Percentiles rank a stretch among this genome's conserved stretches.
Conservation (phyloP, 1,284 basidiomycete genomes). For the Athelia psychrophila region DNA sequence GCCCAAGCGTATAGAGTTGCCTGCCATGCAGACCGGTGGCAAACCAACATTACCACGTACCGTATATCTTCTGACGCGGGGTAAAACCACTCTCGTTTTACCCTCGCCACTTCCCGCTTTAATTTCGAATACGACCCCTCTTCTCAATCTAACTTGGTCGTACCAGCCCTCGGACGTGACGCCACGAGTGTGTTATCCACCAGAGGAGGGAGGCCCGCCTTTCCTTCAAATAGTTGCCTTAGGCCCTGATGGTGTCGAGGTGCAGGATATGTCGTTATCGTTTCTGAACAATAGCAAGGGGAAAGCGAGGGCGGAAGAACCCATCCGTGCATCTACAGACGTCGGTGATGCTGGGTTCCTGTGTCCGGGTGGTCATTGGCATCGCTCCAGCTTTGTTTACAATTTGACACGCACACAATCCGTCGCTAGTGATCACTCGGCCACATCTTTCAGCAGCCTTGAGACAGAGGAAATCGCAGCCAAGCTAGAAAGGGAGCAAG, state of each 20-base stretch:
- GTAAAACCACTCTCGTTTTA: slow-evolving; percentile 64
- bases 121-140: slow-evolving; percentile 43
- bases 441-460: slow-evolving; percentile 42
- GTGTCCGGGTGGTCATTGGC: slow-evolving; percentile 68
- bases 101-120: slow-evolving; percentile 63
- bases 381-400: slow-evolving; percentile 42
- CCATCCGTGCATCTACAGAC: slow-evolving; percentile 53
- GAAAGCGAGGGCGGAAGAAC: slow-evolving; percentile 41
- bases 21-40: slow-evolving; percentile 21
- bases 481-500: slow-evolving; percentile 49
- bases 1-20: slow-evolving; percentile 50
- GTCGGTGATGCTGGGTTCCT: slow-evolving; percentile 66
- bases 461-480: slow-evolving; percentile 48
- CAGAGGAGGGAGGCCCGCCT: slow-evolving; percentile 30
- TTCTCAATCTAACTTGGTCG: slow-evolving; percentile 57
- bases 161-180: slow-evolving; percentile 52
- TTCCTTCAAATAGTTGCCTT: slow-evolving; percentile 67
- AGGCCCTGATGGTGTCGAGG: slow-evolving; percentile 66
- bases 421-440: slow-evolving; percentile 39
- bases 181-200: slow-evolving; percentile 44
- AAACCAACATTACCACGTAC: slow-evolving; percentile 16
- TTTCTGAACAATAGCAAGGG: slow-evolving; percentile 45
- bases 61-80: slow-evolving; percentile 65
- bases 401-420: slow-evolving; percentile 36
- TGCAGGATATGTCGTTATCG: slow-evolving; percentile 55